These are phyloP conservation scores for Alternaria triticina DNA, from an alignment of 2,329 filamentous ascomycete species.

Conservation along the genomic window DNA sequence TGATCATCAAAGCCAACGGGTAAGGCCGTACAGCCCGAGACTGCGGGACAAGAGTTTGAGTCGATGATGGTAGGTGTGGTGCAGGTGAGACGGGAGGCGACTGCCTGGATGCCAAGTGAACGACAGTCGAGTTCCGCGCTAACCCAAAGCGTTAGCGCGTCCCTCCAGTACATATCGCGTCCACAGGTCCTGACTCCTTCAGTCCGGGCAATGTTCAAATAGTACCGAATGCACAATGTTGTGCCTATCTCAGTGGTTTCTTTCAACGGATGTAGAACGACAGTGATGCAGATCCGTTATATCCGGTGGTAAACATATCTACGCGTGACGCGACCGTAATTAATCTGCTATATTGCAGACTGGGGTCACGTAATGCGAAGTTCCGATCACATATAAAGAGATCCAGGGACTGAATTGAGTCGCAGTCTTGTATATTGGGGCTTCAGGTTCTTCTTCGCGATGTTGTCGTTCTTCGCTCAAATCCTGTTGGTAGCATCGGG, in stretches of 20 bases:
- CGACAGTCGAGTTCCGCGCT: constrained; percentile 3
- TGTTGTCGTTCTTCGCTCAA: constrained; percentile 13
- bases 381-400: background rate
- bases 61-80: background rate
- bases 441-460: background rate
- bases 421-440: background rate
- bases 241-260: background rate
- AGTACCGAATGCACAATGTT: background rate
- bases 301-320: constrained; percentile 4
- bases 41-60: background rate
- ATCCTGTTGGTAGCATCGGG: constrained; percentile 9
- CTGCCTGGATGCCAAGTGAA: constrained; percentile 11
- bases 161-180: background rate
- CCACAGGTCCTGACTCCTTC: background rate
- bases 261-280: background rate
- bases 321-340: constrained; percentile 13
- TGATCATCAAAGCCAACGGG: background rate
- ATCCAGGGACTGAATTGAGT: background rate
- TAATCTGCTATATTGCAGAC: constrained; percentile 10
- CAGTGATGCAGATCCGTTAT: background rate
- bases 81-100: constrained; percentile 3
- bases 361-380: background rate
- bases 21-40: background rate
- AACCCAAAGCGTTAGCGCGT: constrained; percentile 1
- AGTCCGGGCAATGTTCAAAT: background rate